Evolutionary conservation across 768 basidiomycete genomes (phyloP).

Genomic region (Galerina marginata): DNA sequence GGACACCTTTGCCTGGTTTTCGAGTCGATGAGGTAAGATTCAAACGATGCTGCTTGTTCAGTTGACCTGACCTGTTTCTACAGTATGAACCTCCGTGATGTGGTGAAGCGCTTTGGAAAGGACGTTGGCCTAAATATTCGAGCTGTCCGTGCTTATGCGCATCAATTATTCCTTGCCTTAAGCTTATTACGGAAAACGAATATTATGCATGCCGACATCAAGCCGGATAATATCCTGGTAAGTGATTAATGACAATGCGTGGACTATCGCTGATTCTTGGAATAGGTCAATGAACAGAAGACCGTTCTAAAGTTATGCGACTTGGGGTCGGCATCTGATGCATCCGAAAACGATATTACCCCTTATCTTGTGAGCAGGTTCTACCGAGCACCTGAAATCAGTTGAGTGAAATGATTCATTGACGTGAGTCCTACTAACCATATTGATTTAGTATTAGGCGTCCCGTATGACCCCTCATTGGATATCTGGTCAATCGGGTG

Average conservation of each 20-base stretch:
- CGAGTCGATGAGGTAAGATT: conserved; percentile 82
- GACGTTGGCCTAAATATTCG: conserved; percentile 95
- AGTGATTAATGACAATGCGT: conserved; percentile 29
- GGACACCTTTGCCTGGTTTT: conserved; percentile 97
- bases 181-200: conserved; percentile 86
- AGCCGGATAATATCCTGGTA: conserved; percentile 97
- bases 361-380: conserved; percentile 98
- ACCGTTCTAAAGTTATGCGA: conserved; percentile 94
- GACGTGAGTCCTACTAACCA: conserved; percentile 8
- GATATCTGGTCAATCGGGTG: conserved; percentile 98
- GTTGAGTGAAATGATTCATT: conserved; percentile 50
- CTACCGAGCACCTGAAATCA: conserved; percentile 98
- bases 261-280: background rate
- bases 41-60: background rate
- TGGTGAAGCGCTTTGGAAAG: conserved; percentile 97
- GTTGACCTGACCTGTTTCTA: background rate
- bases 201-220: conserved; percentile 98
- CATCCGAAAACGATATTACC: conserved; percentile 94
- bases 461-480: conserved; percentile 91
- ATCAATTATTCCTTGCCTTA: conserved; percentile 91
- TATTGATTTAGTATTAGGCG: conserved; percentile 76
- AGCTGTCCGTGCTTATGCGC: conserved; percentile 98
- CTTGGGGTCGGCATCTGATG: conserved; percentile 95
- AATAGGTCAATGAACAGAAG: conserved; percentile 93
- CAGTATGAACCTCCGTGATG: conserved; percentile 98